Evolutionary conservation across 176 grass and related monocot species (phyloP), one percentile per base, ranked within the genome.

Genomic region (Cenchrus americanus): DNA sequence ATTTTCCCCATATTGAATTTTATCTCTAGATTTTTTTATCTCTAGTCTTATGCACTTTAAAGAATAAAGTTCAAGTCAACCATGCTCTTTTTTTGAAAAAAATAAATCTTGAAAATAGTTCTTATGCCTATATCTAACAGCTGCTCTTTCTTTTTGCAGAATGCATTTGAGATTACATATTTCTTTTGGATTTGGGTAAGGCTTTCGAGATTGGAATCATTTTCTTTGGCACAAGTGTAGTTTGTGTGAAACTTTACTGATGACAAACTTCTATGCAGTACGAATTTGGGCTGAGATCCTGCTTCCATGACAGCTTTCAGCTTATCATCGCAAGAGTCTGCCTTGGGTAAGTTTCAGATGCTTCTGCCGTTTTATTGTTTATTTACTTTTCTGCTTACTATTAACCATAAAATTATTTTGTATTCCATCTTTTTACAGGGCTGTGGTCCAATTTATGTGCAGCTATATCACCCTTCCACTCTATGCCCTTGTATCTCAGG

Each of bases 181-280:
- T 97, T 97, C 82, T 86, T 97, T 41, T 97, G 94, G 94, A 88
- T 94, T 63, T 97, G 89, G 94, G 91, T 97, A 90, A 87, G 89
- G 52, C 22, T 50, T 77, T 74, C 41, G 24, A 58, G 15, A 71
- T 69, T 55, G 5, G 32, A 74, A 23, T 12, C 65, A 63, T 58
- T 75, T 83, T 82, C 4, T 0, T 64, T 69, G 49, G 46, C 21
- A 54, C 58, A 10, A 64, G 48, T 90, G 26, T 84, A 49, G 55
- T 73, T 46, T 86, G 4, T 13, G 41, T 46, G n/a, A 77, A 19
- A 22, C 10, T 64, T 49, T 65, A 18, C 55, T 77, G 6, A 73
- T 58, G 70, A 66, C 50, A 50, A 64, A 86, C 62, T 11, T 70
- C 9, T 82, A 10, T 88, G 84, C 87, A 97, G 94, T 94, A 94